These are phyloP conservation scores for Aphanomyces stellatus DNA, from an alignment of 352 stramenopile genomes.

Conservation along the genomic window DNA sequence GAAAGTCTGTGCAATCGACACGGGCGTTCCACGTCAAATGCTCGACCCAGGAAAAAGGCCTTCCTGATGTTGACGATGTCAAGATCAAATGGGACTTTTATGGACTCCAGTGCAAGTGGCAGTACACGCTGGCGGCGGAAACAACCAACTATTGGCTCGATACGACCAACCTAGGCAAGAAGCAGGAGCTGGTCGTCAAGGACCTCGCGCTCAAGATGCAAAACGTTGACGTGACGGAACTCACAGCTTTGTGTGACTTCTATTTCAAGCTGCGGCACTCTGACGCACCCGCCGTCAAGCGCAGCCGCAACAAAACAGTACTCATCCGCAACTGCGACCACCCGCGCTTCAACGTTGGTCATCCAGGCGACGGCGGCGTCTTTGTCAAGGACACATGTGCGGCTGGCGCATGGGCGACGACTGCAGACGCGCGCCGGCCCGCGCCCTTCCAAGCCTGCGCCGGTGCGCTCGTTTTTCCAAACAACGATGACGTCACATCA, in stretches of 20 bases:
- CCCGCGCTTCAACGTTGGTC: neutral
- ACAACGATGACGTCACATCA: neutral
- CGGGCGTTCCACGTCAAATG: too few species aligned
- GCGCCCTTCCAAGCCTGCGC: neutral
- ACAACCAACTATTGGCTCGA: neutral
- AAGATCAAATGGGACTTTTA: neutral
- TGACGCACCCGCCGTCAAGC: neutral
- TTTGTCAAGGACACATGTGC: neutral
- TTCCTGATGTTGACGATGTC: neutral
- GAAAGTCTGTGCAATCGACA: too few species aligned
- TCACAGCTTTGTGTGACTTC: neutral
- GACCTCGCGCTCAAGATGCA: slow-evolving; percentile 1
- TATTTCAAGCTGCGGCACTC: neutral
- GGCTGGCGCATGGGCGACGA: neutral
- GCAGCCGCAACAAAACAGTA: neutral
- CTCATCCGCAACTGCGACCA: neutral
- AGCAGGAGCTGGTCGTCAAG: neutral
- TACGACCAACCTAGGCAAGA: neutral
- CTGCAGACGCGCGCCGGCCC: neutral
- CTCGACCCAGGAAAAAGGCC: too few species aligned
- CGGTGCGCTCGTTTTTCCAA: neutral
- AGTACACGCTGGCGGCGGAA: neutral
- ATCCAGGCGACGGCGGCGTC: neutral
- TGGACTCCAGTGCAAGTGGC: neutral
- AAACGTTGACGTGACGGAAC: neutral